These are phyloP conservation scores for Pyrus pyrifolia DNA, from an alignment of 306 rosid genomes.

Conservation along the genomic window DNA sequence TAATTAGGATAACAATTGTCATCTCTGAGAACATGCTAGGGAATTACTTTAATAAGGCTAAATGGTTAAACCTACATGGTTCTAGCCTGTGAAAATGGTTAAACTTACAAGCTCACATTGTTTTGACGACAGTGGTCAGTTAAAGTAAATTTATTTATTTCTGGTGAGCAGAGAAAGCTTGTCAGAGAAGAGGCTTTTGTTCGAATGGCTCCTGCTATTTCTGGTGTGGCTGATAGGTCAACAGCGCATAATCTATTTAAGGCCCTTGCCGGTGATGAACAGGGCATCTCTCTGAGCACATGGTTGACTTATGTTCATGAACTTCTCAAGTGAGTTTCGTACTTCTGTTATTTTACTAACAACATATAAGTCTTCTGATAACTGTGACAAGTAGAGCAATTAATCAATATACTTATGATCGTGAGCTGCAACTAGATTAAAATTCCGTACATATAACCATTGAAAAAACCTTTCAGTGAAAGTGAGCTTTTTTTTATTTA, in stretches of 20 bases:
- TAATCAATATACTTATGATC: not conserved
- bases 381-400: not conserved
- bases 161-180: constrained; percentile 57
- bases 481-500: not conserved
- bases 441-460: not conserved
- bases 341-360: not conserved
- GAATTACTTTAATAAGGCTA: not conserved
- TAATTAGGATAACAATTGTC: not conserved
- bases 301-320: constrained; percentile 81
- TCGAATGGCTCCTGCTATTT: constrained; percentile 81
- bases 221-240: constrained; percentile 72
- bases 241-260: constrained; percentile 79
- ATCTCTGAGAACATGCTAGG: not conserved
- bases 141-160: constrained; percentile 5
- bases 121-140: constrained; percentile 12
- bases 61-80: not conserved
- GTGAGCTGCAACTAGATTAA: not conserved
- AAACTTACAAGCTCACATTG: not conserved
- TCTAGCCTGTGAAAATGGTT: not conserved
- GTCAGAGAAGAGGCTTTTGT: constrained; percentile 74
- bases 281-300: constrained; percentile 62
- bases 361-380: not conserved
- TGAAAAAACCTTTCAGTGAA: not conserved
- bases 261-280: constrained; percentile 73
- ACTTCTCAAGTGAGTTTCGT: constrained; percentile 64